Percentiles rank a stretch among this genome's conserved stretches.
Evolutionary conservation across 768 basidiomycete genomes (phyloP).

Genomic region (Pulveroboletus sp.): DNA sequence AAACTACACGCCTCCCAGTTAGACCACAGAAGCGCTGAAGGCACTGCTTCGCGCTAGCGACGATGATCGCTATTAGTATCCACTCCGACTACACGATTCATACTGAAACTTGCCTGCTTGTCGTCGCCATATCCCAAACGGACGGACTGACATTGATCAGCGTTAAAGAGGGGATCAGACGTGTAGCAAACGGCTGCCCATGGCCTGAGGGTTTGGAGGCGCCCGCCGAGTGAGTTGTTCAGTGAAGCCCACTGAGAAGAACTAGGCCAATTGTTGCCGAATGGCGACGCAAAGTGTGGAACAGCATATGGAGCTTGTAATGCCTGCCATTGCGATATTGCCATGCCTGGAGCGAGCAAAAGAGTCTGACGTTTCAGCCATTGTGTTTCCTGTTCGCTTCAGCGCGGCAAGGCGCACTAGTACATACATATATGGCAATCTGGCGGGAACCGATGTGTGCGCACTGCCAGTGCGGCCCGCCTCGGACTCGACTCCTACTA

Average conservation of each 20-base stretch:
- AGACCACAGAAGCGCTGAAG: slow-evolving; percentile 19
- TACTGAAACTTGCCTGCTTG: slow-evolving; percentile 8
- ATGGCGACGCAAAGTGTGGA: slow-evolving; percentile 3
- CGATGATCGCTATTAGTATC: neutral
- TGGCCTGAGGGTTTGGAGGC: slow-evolving; percentile 17
- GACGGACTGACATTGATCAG: slow-evolving; percentile 14
- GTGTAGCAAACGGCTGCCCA: slow-evolving; percentile 23
- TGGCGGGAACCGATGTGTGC: too few relatives aligned
- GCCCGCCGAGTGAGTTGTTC: slow-evolving; percentile 16
- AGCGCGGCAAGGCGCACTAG: neutral
- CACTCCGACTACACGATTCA: neutral
- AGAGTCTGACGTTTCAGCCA: slow-evolving; percentile 4
- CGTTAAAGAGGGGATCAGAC: slow-evolving; percentile 16
- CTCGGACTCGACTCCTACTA: too few relatives aligned
- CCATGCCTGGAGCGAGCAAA: neutral
- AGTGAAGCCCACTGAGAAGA: slow-evolving; percentile 8
- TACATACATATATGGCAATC: too few relatives aligned
- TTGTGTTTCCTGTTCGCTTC: neutral
- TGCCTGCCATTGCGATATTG: too few relatives aligned
- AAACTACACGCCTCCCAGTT: slow-evolving; percentile 25
- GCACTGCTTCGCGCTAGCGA: slow-evolving; percentile 16
- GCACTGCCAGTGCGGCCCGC: too few relatives aligned
- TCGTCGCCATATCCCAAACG: slow-evolving; percentile 14
- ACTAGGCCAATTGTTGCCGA: slow-evolving; percentile 8
- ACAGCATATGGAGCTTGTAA: slow-evolving; percentile 9